Base-by-base conservation (phyloP, 768 basidiomycete species). In the Termitomyces sp. region DNA sequence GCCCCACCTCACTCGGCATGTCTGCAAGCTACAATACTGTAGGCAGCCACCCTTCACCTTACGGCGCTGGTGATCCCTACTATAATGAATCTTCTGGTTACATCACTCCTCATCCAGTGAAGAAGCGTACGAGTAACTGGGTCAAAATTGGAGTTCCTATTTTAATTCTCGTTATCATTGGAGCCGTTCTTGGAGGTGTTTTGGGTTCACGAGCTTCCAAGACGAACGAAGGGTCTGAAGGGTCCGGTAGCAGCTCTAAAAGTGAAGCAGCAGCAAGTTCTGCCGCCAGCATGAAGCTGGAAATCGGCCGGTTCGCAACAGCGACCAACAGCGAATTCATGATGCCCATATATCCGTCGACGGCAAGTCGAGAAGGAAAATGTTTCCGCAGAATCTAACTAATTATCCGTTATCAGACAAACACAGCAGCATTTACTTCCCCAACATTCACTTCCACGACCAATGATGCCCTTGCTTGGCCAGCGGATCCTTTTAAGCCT, bases 321-420 rank as follows among this genome's bases (percentile, higher is more conserved):
- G 84, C 85, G 6, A 97, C 94, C 18, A 80, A 94, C 67, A 83
- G 84, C 65, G 78, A 83, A 50, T 96, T 84, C 69, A 80, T 88
- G 75, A 77, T 92, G 56, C 95, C 95, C 0, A 67, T 94, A 28
- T 96, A 95, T 69, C 92, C 94, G 6, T 87, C 91, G 20, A 91
- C 91, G 6, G 94, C 95, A 60, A 75, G 92, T 82, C 9, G 40
- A 8, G n/a, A 12, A 38, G 40, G 54, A 38, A 24, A 57, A 32
- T 45, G 45, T 22, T n/a, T n/a, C 28, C 22, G 47, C 56, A 20
- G 26, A 24, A 42, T 38, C 48, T 32, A 22, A 32, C 50, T 32
- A 20, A 32, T 54, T 44, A 12, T 45, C 13, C 16, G 35, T 36
- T 56, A 48, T 18, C 63, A 93, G 89, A 93, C 90, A 43, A 87